phyloP scores from a whole-genome alignment of 2,329 filamentous ascomycete species.

The Neofusicoccum kwambonambiense region DNA sequence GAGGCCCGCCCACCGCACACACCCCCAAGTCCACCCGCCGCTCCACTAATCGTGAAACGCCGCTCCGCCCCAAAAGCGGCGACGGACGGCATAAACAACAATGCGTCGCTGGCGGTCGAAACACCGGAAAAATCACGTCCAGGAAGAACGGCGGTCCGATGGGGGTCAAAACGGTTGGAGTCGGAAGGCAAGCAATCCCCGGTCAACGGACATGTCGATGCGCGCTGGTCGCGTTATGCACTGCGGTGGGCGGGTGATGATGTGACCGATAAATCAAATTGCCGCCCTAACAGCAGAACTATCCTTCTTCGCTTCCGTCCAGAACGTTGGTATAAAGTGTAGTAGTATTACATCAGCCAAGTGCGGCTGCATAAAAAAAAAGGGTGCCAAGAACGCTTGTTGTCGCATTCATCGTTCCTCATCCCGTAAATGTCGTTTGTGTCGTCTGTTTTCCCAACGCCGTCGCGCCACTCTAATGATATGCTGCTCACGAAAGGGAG shows the following conservation, averaged over 20 bases:
- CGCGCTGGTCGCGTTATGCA: neutral
- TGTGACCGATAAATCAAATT: neutral
- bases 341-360: slow-evolving; percentile 6
- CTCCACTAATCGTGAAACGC: neutral
- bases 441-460: neutral
- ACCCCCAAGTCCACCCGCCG: no score
- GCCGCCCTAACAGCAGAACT: neutral
- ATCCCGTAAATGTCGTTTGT: neutral
- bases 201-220: neutral
- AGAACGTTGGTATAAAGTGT: neutral
- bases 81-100: neutral
- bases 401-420: neutral
- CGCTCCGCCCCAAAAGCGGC: neutral
- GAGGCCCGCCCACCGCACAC: neutral
- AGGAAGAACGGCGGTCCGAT: neutral
- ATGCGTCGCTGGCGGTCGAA: neutral
- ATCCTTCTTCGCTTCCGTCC: neutral
- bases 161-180: neutral
- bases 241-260: no score
- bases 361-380: neutral
- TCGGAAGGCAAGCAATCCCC: neutral
- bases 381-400: neutral
- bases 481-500: neutral
- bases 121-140: neutral
- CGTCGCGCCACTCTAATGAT: neutral